phyloP scores from a whole-genome alignment of 352 stramenopile species.

The Pythium folliculosum region DNA sequence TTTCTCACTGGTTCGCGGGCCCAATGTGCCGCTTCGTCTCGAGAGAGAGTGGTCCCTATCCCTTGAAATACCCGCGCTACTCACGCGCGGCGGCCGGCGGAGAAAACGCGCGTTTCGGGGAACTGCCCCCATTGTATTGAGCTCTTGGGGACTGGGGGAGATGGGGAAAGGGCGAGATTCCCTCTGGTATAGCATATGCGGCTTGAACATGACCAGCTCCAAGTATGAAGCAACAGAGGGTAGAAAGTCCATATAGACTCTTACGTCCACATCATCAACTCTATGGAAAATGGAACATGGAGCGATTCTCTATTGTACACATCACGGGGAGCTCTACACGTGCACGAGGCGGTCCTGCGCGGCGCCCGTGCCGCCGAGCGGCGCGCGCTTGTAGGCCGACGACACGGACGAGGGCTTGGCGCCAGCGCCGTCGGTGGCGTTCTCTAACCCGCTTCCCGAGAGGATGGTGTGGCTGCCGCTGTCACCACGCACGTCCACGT shows the following conservation, averaged over 20 bases:
- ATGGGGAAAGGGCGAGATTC: not conserved
- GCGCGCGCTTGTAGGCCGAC: slow-evolving; percentile 59
- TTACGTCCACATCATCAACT: not conserved
- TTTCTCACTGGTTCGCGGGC: not conserved
- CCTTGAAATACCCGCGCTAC: not conserved
- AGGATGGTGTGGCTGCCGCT: not conserved
- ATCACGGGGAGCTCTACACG: slow-evolving; percentile 19
- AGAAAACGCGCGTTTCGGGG: slow-evolving; percentile 2
- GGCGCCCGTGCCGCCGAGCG: slow-evolving; percentile 32
- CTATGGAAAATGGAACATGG: too few species aligned
- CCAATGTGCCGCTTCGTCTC: not conserved
- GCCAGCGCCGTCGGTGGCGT: too few species aligned
- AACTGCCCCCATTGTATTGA: not conserved
- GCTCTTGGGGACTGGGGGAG: not conserved
- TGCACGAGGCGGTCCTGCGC: slow-evolving; percentile 38
- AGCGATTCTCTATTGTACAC: slow-evolving; percentile 1
- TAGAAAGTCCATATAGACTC: slow-evolving; percentile 4
- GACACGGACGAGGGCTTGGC: not conserved
- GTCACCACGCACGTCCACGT: slow-evolving; percentile 16
- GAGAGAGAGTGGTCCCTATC: not conserved
- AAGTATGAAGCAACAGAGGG: slow-evolving; percentile 8
- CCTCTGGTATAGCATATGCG: slow-evolving; percentile 3
- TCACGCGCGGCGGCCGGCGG: not conserved
- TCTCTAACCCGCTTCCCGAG: not conserved
- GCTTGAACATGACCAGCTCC: slow-evolving; percentile 7